A percentile compares a stretch with the other conserved stretches of the same genome.
phyloP scores from a whole-genome alignment of 139 green algal species.

The Yamagishiella unicocca region DNA sequence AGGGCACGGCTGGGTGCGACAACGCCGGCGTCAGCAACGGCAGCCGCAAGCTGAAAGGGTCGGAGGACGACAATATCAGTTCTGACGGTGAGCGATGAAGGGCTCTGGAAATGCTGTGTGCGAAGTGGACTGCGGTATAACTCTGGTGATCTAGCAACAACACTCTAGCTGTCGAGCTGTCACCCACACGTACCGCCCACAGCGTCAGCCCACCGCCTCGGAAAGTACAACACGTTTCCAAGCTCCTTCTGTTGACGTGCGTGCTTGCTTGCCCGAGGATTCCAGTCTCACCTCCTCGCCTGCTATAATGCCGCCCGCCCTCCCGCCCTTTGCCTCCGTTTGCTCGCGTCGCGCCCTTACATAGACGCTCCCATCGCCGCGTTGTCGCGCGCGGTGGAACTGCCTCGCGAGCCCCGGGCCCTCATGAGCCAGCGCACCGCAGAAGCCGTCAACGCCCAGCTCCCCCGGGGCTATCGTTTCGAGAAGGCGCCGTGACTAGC shows the following conservation, averaged over 20 bases:
- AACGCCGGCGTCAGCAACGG: too few relatives aligned
- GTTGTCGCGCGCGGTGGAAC: neutral
- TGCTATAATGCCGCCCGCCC: neutral
- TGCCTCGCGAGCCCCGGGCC: neutral
- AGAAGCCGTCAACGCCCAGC: neutral
- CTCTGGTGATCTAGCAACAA: too few relatives aligned
- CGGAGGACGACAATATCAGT: neutral
- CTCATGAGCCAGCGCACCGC: neutral
- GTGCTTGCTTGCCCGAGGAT: too few relatives aligned
- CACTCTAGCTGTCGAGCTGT: too few relatives aligned
- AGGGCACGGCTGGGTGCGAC: too few relatives aligned
- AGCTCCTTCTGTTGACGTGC: too few relatives aligned
- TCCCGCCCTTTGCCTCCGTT: neutral
- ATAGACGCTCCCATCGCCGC: neutral
- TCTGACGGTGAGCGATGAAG: constrained; percentile 3
- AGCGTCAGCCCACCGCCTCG: too few relatives aligned
- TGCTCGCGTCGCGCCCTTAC: neutral
- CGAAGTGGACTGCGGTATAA: too few relatives aligned
- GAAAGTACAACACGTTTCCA: too few relatives aligned
- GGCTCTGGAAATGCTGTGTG: too few relatives aligned
- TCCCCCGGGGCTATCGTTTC: neutral
- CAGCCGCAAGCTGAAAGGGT: neutral
- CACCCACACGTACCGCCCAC: too few relatives aligned
- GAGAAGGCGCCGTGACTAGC: neutral
- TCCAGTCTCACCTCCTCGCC: too few relatives aligned